Conservation (phyloP, 2,329 filamentous ascomycete species). For the Rhinocladiella similis region DNA sequence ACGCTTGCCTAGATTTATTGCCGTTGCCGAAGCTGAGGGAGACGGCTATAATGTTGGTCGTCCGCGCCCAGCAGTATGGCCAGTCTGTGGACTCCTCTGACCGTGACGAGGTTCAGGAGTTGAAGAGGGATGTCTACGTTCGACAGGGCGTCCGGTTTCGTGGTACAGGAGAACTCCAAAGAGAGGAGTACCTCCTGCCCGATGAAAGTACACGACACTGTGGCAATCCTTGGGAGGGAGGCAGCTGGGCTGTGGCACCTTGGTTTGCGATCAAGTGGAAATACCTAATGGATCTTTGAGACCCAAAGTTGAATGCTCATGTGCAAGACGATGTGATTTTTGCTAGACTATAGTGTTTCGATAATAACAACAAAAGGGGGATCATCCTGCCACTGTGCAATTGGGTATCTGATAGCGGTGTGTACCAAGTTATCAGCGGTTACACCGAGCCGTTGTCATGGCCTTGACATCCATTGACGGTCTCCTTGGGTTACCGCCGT, state of each 20-base stretch:
- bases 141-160: conserved; percentile 13
- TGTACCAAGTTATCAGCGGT: too few relatives aligned
- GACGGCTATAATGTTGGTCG: conserved; percentile 8
- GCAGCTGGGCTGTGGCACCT: conserved; percentile 10
- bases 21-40: conserved; percentile 10
- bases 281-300: conserved; percentile 2
- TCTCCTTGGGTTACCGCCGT: too few relatives aligned
- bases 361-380: too few relatives aligned
- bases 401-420: too few relatives aligned
- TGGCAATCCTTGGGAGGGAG: conserved; percentile 12
- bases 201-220: conserved; percentile 4
- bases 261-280: conserved; percentile 15
- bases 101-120: conserved; percentile 4
- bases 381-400: too few relatives aligned
- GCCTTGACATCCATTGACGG: too few relatives aligned
- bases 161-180: conserved; percentile 1
- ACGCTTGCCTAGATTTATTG: conserved; percentile 11
- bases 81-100: background rate
- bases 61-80: background rate
- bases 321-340: too few relatives aligned
- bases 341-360: too few relatives aligned
- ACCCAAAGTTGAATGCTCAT: too few relatives aligned
- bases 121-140: conserved; percentile 14
- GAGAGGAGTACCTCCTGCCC: conserved; percentile 6
- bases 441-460: too few relatives aligned